phyloP scores from a whole-genome alignment of 306 rosid species.

The Hippophae rhamnoides region DNA sequence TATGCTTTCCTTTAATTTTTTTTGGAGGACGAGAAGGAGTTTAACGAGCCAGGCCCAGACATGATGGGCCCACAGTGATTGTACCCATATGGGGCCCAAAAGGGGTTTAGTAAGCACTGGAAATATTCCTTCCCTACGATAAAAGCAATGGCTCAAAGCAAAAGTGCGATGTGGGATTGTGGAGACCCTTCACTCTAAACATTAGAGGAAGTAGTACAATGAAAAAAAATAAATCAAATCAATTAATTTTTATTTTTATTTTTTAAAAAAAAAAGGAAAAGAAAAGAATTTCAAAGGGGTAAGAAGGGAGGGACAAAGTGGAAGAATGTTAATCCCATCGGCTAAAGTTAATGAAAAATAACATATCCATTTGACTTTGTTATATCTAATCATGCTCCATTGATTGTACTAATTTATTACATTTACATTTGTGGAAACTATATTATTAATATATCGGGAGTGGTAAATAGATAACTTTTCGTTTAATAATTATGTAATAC shows the following conservation, averaged over 20 bases:
- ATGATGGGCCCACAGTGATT: constrained; percentile 61
- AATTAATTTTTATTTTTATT: constrained; percentile 16
- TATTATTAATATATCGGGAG: constrained; percentile 13
- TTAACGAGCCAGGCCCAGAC: constrained; percentile 40
- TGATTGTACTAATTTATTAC: constrained; percentile 41
- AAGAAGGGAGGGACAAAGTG: constrained; percentile 85
- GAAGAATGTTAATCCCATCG: constrained; percentile 92
- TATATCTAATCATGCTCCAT: constrained; percentile 56
- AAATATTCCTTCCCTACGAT: constrained; percentile 68
- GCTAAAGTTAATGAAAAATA: constrained; percentile 59
- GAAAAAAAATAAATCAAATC: constrained; percentile 14
- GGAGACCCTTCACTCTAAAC: constrained; percentile 50
- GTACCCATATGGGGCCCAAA: constrained; percentile 67
- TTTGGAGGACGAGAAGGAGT: neutral
- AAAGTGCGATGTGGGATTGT: constrained; percentile 27
- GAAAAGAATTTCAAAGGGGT: constrained; percentile 15
- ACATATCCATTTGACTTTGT: constrained; percentile 76
- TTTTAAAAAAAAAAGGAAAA: constrained; percentile 2
- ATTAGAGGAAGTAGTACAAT: constrained; percentile 21
- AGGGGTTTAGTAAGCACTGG: constrained; percentile 26
- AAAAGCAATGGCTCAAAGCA: constrained; percentile 58
- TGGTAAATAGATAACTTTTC: neutral
- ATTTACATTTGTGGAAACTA: neutral
- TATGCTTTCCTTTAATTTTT: neutral
- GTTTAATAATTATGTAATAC: neutral